Base-by-base conservation (phyloP, 768 basidiomycete species). In the Phlebiopsis gigantea region DNA sequence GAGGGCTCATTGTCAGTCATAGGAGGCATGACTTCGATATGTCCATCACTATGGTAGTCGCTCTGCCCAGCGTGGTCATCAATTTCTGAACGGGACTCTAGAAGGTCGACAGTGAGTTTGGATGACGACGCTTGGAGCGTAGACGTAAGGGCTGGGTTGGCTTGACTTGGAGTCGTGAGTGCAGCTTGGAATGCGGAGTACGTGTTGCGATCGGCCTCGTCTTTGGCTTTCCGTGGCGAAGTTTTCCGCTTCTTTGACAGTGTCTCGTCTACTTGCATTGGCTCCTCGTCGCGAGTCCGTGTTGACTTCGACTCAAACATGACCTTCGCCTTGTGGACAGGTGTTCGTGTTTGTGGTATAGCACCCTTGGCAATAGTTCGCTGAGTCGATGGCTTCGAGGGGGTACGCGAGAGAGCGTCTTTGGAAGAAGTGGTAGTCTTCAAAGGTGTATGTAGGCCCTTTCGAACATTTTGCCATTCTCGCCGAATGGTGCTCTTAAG, bases 251-350 rank as follows among this genome's bases (percentile, higher is more conserved):
- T 61, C 61, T 67, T 67, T 2, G 65, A 57, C 1, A 66, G 66
- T 12, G 65, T 69, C 17, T 65, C 64, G 19, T 61, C 57, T 30
- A 56, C 57, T 39, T 53, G 54, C 45, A 56, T 61, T 29, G 63
- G 57, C 8, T 60, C 49, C 26, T 56, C 56, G 34, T 65, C 64
- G 5, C 28, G 59, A 14, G 59, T 55, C 17, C 34, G 34, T 1
- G 50, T 59, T 17, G 55, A 29, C n/a, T 53, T 49, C 1, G 50
- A 55, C 22, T 58, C 49, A 39, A 67, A 65, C 24, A 60, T 62
- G 25, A 66, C 65, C 39, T 66, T 69, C 45, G 67, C 67, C 49
- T 69, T 68, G 61, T 65, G 65, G 6, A 58, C 57, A 0, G 66
- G 65, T 15, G 66, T 67, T 51, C 61, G 62, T 15, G 57, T 43